phyloP scores from a whole-genome alignment of 2,329 filamentous ascomycete species.

The Lasiodiplodia sp. region DNA sequence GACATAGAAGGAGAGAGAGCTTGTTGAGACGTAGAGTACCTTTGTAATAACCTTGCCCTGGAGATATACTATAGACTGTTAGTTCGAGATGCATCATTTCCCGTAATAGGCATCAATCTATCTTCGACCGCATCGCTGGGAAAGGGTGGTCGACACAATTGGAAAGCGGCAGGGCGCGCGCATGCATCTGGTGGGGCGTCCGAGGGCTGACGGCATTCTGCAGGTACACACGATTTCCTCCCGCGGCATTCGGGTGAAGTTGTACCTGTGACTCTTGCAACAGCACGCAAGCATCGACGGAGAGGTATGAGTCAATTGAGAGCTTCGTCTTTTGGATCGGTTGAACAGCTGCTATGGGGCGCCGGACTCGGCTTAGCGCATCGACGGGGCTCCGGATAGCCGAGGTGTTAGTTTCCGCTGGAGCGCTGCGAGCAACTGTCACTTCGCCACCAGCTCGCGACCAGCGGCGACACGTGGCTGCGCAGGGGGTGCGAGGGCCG shows the following conservation, averaged over 20 bases:
- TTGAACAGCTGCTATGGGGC: neutral
- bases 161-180: neutral
- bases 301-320: slow-evolving; percentile 12
- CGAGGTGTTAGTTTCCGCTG: slow-evolving; percentile 28
- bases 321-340: neutral
- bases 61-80: neutral
- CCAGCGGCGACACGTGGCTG: neutral
- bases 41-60: neutral
- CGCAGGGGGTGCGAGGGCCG: neutral
- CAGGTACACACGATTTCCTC: neutral
- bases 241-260: neutral
- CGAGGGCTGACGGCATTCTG: slow-evolving; percentile 1
- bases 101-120: neutral
- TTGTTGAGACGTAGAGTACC: neutral
- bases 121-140: neutral
- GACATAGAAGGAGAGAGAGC: slow-evolving; percentile 3
- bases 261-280: neutral
- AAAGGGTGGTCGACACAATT: neutral
- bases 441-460: neutral
- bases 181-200: slow-evolving; percentile 5
- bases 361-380: slow-evolving; percentile 26
- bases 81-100: neutral
- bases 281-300: neutral
- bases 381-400: slow-evolving; percentile 16
- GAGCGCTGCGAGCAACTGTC: neutral